These are phyloP conservation scores for Fomitopsis pulvina DNA, from an alignment of 768 basidiomycete species.

Conservation along the genomic window DNA sequence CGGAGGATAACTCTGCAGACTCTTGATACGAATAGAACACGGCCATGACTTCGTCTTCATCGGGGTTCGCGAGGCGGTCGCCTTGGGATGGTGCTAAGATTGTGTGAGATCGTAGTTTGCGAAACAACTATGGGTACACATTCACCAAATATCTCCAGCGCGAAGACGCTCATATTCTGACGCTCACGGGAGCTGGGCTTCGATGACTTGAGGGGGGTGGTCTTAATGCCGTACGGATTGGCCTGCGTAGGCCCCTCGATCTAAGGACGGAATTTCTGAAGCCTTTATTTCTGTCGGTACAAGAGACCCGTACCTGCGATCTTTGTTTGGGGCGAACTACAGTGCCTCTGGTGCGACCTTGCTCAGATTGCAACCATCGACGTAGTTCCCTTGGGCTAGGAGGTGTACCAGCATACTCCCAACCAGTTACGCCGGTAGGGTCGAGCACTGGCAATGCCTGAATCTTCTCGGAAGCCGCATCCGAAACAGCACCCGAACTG, in stretches of 20 bases:
- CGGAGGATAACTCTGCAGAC: conserved; percentile 29
- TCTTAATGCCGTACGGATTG: conserved; percentile 62
- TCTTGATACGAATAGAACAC: conserved; percentile 71
- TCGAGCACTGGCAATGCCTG: conserved; percentile 8
- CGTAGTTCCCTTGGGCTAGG: conserved; percentile 52
- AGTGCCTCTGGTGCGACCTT: conserved; percentile 5
- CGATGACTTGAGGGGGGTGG: conserved; percentile 40
- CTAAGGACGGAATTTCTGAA: conserved; percentile 23
- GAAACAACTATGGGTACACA: not conserved
- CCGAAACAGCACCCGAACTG: not conserved
- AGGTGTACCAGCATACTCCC: conserved; percentile 76
- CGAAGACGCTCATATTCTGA: conserved; percentile 72
- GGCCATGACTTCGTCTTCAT: conserved; percentile 57
- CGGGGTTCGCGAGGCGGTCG: conserved; percentile 57
- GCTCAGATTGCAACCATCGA: conserved; percentile 42
- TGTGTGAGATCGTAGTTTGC: not conserved
- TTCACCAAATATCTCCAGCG: conserved; percentile 83
- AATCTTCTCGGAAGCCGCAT: not conserved
- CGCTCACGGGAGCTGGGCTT: conserved; percentile 44
- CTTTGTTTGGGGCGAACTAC: conserved; percentile 23
- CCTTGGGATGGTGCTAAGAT: conserved; percentile 51
- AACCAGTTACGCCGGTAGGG: conserved; percentile 43
- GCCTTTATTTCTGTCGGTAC: not conserved
- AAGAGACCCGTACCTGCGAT: conserved; percentile 43
- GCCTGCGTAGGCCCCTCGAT: conserved; percentile 73